Evolutionary conservation across 1,284 basidiomycete species (phyloP), one percentile per base, ranked within the genome.

Genomic region (Microbotryum intermedium): DNA sequence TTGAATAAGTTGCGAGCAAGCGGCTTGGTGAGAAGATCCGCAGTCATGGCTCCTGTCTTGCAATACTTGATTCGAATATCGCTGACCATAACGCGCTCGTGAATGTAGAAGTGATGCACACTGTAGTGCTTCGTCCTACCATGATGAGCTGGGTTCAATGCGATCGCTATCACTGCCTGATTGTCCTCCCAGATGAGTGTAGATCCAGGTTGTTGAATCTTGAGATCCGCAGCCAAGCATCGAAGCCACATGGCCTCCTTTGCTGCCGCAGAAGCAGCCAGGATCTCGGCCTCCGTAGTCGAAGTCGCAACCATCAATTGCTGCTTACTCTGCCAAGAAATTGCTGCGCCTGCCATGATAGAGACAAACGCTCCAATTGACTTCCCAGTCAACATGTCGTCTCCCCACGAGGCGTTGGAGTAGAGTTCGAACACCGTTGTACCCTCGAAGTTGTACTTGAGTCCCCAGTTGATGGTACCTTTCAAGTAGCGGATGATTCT

Each of bases 1-100:
- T 34, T 11, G 30, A 34, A 34, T 10, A 34, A 34, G 30, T 34
- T 34, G 30, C 30, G 79, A 69, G 1, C 75, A 57, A 79, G 68
- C 0, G 75, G 56, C 58, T 80, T 80, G 5, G 77, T 80, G 48
- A 80, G 67, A 18, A 79, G 71, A 67, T 80, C 75, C 8, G 79
- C 75, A 16, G 73, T 30, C 53, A 78, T 77, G 3, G 75, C 71
- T 0, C 62, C 55, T 0, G 73, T 70, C 0, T 69, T 56, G 34
- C 75, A 64, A 51, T 76, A 74, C 3, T 60, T n/a, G 4, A 78
- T 39, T 0, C 57, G n/a, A 26, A 80, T 66, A 1, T 73, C 55
- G 2, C 69, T 67, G 0, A 62, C 51, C 4, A 69, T 65, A 2
- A 80, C 73, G 0, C 54, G 53, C 49, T 80, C 75, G 0, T 77